Evolutionary conservation across 1,284 basidiomycete species (phyloP), one percentile per base, ranked within the genome.

Genomic region (Butyriboletus appendiculatus): DNA sequence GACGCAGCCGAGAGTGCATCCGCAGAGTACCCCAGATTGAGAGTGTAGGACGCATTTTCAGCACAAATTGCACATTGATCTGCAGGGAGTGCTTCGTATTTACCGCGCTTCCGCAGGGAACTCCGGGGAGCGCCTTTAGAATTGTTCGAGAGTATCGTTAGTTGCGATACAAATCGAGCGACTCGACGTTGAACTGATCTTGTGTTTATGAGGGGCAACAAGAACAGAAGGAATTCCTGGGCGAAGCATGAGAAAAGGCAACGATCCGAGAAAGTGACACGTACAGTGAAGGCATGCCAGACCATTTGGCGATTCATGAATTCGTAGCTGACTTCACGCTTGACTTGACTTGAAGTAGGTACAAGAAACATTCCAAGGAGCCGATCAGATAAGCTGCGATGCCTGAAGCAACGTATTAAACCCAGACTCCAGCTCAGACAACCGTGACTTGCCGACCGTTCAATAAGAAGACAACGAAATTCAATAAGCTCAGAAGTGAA

Each of bases 291-390:
- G 1, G 94, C 92, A 69, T 96, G 92, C 97, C 97, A 99, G 50
- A 99, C 96, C 80, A 99, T 92, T 73, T 99, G 97, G 53, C 97
- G 89, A 65, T 99, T 98, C 88, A 99, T 94, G 67, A 96, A 99
- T 69, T 99, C 97, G 73, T 98, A 99, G 64, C 92, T 96, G 48
- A 99, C 92, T 65, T 96, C 90, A 15, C 92, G 84, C 57, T 85
- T 86, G 46, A 89, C 80, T 32, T 88, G 81, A 45, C 82, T 76
- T 37, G 84, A 81, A 0, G 91, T 81, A 10, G 96, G 91, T 0
- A 89, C 81, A 3, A 98, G 81, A 26, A 81, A 78, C 76, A 99
- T 82, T 16, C 79, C 76, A n/a, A 98, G 76, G 15, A 96, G 55
- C 40, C 97, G 79, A 68, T 98, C 94, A 14, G 88, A 77, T 20